These are phyloP conservation scores for Chrysoporthe austroafricana DNA, from an alignment of 2,329 filamentous ascomycete species.

Conservation along the genomic window DNA sequence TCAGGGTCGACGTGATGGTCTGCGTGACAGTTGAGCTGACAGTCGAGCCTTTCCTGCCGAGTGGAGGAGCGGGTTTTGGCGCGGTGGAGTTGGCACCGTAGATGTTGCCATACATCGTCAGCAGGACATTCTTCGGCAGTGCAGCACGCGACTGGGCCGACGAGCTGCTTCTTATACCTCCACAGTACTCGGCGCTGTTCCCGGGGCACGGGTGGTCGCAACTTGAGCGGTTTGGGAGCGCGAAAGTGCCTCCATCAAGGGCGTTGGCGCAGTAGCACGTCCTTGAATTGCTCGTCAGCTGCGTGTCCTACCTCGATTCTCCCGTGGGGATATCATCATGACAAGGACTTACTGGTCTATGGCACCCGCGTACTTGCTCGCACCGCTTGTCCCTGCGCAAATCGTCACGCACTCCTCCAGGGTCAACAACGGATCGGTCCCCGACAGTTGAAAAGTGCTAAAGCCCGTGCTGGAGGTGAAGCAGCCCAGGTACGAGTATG, in stretches of 20 bases:
- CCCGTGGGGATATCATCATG: background rate
- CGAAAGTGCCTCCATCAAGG: slow-evolving; percentile 45
- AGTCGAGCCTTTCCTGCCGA: slow-evolving; percentile 31
- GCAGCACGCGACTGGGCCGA: slow-evolving; percentile 32
- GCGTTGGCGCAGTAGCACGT: slow-evolving; percentile 50
- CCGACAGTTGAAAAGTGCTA: slow-evolving; percentile 46
- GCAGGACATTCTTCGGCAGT: slow-evolving; percentile 37
- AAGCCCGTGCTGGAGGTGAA: slow-evolving; percentile 47
- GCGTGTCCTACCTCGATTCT: background rate
- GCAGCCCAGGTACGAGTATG: slow-evolving; percentile 32
- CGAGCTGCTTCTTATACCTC: slow-evolving; percentile 37
- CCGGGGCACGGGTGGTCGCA: slow-evolving; percentile 49
- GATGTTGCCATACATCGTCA: slow-evolving; percentile 50
- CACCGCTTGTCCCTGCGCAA: slow-evolving; percentile 5
- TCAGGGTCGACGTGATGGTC: slow-evolving; percentile 36
- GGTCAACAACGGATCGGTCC: slow-evolving; percentile 21
- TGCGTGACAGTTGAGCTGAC: slow-evolving; percentile 2
- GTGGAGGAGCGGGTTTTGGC: slow-evolving; percentile 41
- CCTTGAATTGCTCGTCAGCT: slow-evolving; percentile 3
- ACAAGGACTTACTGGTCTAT: slow-evolving; percentile 7
- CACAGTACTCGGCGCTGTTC: slow-evolving; percentile 45
- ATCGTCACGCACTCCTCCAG: slow-evolving; percentile 22
- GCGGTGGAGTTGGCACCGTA: slow-evolving; percentile 33
- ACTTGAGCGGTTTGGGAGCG: slow-evolving; percentile 36
- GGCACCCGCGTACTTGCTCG: slow-evolving; percentile 23